phyloP scores from a whole-genome alignment of 768 basidiomycete genomes.

The Termitomyces sp. region DNA sequence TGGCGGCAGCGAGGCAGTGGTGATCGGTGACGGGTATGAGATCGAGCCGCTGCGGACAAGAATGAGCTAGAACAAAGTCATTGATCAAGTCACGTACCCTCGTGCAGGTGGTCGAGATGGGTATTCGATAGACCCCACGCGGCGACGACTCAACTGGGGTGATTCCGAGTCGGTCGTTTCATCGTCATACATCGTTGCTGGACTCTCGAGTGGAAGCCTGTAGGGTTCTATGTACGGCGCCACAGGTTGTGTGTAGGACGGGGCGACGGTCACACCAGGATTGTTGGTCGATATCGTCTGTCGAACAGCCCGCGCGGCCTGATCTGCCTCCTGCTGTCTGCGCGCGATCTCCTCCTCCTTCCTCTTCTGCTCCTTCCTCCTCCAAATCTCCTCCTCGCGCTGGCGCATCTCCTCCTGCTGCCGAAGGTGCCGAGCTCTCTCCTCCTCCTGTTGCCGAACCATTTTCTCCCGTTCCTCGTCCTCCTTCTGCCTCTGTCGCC shows the following conservation, averaged over 20 bases:
- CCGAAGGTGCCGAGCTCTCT: conserved; percentile 26
- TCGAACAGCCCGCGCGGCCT: conserved; percentile 44
- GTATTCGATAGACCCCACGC: neutral
- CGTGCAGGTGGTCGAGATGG: conserved; percentile 20
- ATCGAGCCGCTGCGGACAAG: conserved; percentile 8
- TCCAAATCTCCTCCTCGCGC: conserved; percentile 47
- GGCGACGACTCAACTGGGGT: neutral
- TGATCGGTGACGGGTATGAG: conserved; percentile 56
- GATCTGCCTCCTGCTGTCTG: conserved; percentile 61
- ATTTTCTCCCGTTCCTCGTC: conserved; percentile 22
- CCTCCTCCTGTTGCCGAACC: conserved; percentile 10
- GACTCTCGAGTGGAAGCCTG: conserved; percentile 62
- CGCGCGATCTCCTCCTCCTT: conserved; percentile 55
- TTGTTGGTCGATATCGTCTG: conserved; percentile 30
- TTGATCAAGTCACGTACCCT: conserved; percentile 29
- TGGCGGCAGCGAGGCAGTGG: conserved; percentile 71
- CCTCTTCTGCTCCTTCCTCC: conserved; percentile 36
- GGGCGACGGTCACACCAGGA: conserved; percentile 11
- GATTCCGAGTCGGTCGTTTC: conserved; percentile 49
- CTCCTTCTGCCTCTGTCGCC: conserved; percentile 38
- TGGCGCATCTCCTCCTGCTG: conserved; percentile 44
- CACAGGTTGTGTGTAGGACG: neutral
- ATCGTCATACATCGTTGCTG: conserved; percentile 46
- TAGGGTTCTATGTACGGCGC: neutral
- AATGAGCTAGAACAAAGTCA: neutral